Percentiles rank a stretch among this genome's conserved stretches.
Conservation (phyloP, 805 yeast genomes). For the Cyberlindnera sargentensis region DNA sequence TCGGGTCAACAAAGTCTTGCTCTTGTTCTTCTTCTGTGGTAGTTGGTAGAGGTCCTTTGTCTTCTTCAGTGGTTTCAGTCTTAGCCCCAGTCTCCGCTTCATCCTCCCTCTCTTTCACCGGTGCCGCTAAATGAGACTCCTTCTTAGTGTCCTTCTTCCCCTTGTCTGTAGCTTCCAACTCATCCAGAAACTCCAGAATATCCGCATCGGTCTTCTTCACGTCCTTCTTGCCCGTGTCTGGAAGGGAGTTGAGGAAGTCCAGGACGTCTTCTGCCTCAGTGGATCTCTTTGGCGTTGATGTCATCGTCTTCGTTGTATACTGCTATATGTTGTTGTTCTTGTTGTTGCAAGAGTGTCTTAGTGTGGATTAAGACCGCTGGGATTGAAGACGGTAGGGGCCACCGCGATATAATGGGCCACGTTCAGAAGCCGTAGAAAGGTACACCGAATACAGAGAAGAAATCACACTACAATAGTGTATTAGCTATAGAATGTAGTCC, state of each 20-base stretch:
- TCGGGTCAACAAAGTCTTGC: conserved; percentile 44
- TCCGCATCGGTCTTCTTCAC: conserved; percentile 24
- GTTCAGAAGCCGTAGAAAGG: no score
- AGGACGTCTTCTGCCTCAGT: conserved; percentile 68
- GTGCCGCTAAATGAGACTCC: no score
- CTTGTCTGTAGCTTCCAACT: conserved; percentile 41
- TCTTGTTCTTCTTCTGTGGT: conserved; percentile 1
- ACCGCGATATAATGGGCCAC: no score
- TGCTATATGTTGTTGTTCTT: neutral
- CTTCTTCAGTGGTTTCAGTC: neutral
- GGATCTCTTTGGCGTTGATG: conserved; percentile 25
- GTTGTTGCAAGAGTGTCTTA: neutral
- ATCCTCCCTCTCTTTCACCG: conserved; percentile 10
- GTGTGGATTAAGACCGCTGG: no score
- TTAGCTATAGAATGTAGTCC: neutral
- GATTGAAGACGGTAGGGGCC: no score
- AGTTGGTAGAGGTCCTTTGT: neutral
- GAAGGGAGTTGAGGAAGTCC: conserved; percentile 74
- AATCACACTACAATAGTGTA: neutral
- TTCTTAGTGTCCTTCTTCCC: conserved; percentile 12
- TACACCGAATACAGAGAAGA: neutral
- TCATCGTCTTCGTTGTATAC: conserved; percentile 5
- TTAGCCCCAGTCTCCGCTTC: conserved; percentile 11
- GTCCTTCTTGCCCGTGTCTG: conserved; percentile 36
- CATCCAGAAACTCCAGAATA: conserved; percentile 46